Base-by-base conservation (phyloP, 2,329 filamentous ascomycete species). In the Calonectria multiphialidica region DNA sequence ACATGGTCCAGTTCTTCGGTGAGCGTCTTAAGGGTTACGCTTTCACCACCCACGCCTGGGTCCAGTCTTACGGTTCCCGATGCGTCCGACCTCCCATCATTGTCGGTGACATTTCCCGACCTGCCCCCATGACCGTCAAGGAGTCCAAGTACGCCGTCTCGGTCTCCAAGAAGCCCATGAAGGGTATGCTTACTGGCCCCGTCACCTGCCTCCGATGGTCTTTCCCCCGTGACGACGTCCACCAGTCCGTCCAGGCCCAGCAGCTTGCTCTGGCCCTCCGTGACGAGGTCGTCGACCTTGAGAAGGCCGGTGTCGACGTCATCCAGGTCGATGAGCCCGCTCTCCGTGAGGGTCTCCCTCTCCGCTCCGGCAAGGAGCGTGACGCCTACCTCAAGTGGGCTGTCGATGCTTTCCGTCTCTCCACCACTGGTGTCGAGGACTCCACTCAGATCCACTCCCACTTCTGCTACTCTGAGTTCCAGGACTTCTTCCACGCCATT, bases 391-490 rank as follows among this genome's bases (percentile, higher is more conserved):
- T 99, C 80, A 89, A 93, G 81, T 99, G 97, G 97, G 97, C 97
- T 74, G 97, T 99, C 82, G 93, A 98, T 89, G 95, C 96, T 81
- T 99, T 99, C 95, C 95, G 95, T 86, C 95, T 99, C 79, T 93
- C 96, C 78, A 97, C 96, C 81, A 93, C 95, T 73, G 97, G 95
- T 85, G 96, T 99, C 74, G 88, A 95, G 88, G 95, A 99, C 87
- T 94, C 93, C 72, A 99, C 97, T 79, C 97, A 99, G 91, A 98
- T 99, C 86, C 97, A 99, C 93, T 98, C 96, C 76, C 97, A 99
- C 91, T 99, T 99, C 94, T 99, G 97, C 88, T 99, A 99, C 93
- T 98, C 97, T 66, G 97, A 99, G 91, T 99, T 99, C 95, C 97
- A 99, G 90, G 97, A 99, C 91, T 99, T 99, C 92, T 99, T 99